A percentile compares a stretch with the other conserved stretches of the same genome.
These are phyloP conservation scores for Fusarium falciforme DNA, from an alignment of 2,329 filamentous ascomycete species.

Conservation along the genomic window DNA sequence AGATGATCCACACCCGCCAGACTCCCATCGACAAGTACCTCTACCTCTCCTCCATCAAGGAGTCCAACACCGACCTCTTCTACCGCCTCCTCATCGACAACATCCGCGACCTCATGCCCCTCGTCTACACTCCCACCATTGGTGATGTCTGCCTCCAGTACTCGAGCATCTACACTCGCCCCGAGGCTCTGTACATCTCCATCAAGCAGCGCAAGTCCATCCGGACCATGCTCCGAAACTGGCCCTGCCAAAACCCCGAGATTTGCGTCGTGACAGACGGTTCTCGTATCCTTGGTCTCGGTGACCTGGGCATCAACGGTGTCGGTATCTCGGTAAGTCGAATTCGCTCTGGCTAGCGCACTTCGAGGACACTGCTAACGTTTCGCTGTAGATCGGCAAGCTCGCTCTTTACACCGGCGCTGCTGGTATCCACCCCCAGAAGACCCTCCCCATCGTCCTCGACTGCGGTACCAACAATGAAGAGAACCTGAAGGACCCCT, in stretches of 20 bases:
- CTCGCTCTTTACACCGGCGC: constrained; percentile 94
- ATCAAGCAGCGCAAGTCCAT: constrained; percentile 95
- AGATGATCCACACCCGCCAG: constrained; percentile 76
- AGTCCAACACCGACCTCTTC: constrained; percentile 83
- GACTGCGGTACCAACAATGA: constrained; percentile 76
- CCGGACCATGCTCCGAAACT: constrained; percentile 88
- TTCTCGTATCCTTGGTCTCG: constrained; percentile 90
- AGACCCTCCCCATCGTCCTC: constrained; percentile 78
- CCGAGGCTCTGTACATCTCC: constrained; percentile 95
- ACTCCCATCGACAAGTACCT: constrained; percentile 85
- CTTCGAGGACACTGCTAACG: constrained; percentile 27
- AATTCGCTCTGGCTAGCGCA: not conserved
- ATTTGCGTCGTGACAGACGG: constrained; percentile 98
- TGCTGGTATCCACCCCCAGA: constrained; percentile 91
- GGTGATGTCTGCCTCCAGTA: constrained; percentile 97
- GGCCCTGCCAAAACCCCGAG: constrained; percentile 89
- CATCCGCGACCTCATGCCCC: constrained; percentile 80
- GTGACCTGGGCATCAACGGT: constrained; percentile 95
- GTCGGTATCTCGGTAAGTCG: constrained; percentile 90
- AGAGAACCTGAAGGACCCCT: constrained; percentile 72
- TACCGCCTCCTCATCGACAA: constrained; percentile 85
- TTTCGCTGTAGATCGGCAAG: constrained; percentile 78
- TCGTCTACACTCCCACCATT: constrained; percentile 91
- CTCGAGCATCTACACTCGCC: constrained; percentile 94
- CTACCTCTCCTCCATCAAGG: constrained; percentile 81